phyloP scores from a whole-genome alignment of 1,284 basidiomycete species.

The Wallemia ichthyophaga region DNA sequence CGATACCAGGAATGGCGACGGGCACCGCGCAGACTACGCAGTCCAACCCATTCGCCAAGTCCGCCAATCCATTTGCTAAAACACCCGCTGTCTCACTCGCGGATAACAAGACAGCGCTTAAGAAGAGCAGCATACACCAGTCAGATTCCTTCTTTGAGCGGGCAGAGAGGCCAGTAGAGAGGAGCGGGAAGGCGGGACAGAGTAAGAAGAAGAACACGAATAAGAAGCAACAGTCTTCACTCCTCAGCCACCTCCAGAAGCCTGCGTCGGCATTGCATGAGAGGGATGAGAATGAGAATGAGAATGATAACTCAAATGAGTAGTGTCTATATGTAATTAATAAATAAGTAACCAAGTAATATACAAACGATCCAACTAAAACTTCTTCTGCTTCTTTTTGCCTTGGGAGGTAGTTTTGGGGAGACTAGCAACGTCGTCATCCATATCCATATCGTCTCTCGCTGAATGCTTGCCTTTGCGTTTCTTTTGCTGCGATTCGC shows the following conservation, averaged over 20 bases:
- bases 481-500: background rate
- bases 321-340: too few relatives aligned
- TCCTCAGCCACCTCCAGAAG: background rate
- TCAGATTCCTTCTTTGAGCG: constrained; percentile 1
- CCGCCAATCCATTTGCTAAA: constrained; percentile 1
- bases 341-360: background rate
- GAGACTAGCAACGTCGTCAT: background rate
- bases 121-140: background rate
- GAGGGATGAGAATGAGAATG: background rate
- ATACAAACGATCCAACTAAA: background rate
- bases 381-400: background rate
- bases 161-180: background rate
- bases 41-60: background rate
- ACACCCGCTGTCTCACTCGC: background rate
- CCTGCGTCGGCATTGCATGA: background rate
- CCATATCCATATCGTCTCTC: background rate
- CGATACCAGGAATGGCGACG: background rate
- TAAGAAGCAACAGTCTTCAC: background rate
- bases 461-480: background rate
- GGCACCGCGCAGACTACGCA: background rate
- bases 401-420: background rate
- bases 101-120: background rate
- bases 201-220: background rate
- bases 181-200: too few relatives aligned
- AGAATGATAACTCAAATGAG: background rate